A percentile compares a stretch with the other conserved stretches of the same genome.
phyloP scores from a whole-genome alignment of 352 stramenopile species.

The Phytophthora pistaciae region DNA sequence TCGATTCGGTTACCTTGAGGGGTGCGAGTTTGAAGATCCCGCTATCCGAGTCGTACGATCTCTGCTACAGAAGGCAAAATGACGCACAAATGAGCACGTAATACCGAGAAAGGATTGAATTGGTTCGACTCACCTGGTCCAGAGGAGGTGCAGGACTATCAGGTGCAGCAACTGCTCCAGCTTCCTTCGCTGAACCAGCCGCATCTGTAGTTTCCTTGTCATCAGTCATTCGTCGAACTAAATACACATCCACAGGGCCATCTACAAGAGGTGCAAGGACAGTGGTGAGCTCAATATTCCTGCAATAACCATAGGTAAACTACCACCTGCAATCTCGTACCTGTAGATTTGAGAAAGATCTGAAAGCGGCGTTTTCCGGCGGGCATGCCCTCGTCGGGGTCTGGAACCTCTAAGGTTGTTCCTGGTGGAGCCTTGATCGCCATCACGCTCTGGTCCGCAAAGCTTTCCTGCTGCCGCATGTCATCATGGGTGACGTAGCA shows the following conservation, averaged over 20 bases:
- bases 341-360: conserved; percentile 94
- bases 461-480: conserved; percentile 86
- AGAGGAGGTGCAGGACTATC: conserved; percentile 52
- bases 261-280: conserved; percentile 39
- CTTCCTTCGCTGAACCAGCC: conserved; percentile 24
- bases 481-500: conserved; percentile 91
- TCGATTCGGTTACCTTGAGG: conserved; percentile 69
- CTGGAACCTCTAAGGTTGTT: conserved; percentile 95
- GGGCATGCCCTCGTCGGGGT: conserved; percentile 95
- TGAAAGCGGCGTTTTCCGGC: conserved; percentile 91
- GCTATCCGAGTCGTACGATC: conserved; percentile 85
- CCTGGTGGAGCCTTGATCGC: conserved; percentile 94
- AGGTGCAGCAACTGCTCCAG: conserved; percentile 26
- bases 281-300: neutral
- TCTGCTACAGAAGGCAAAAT: conserved; percentile 48
- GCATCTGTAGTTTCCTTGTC: conserved; percentile 46
- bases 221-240: conserved; percentile 75
- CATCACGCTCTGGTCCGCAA: conserved; percentile 92
- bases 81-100: neutral
- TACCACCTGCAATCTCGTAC: conserved; percentile 33
- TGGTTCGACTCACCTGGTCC: conserved; percentile 55
- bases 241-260: conserved; percentile 92
- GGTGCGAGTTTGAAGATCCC: conserved; percentile 88
- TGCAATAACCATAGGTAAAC: neutral
- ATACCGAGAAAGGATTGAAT: neutral